These are phyloP conservation scores for Lactarius sanguifluus DNA, from an alignment of 768 basidiomycete genomes.

Conservation along the genomic window DNA sequence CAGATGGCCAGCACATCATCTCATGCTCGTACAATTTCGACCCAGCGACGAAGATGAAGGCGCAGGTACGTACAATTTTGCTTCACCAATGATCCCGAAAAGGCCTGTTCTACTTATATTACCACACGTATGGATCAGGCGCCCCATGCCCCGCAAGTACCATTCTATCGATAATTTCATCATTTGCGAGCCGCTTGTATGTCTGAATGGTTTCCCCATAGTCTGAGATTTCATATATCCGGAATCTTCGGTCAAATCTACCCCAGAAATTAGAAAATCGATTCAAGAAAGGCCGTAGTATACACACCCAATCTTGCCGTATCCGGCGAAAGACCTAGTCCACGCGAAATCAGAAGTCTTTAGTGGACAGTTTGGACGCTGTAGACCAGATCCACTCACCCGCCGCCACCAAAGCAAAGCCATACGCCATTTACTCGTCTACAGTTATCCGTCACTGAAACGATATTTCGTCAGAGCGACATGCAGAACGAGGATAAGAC, in stretches of 20 bases:
- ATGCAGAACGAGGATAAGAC: conserved; percentile 1
- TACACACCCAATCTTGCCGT: conserved; percentile 69
- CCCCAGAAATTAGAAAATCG: conserved; percentile 5
- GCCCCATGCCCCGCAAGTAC: conserved; percentile 53
- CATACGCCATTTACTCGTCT: conserved; percentile 82
- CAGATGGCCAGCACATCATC: no score
- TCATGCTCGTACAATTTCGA: no score
- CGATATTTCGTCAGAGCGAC: conserved; percentile 27
- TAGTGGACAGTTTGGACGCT: conserved; percentile 18
- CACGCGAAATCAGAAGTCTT: not conserved
- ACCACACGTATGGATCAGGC: conserved; percentile 29
- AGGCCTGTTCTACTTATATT: not conserved
- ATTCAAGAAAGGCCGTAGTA: conserved; percentile 10
- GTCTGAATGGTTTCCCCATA: conserved; percentile 92
- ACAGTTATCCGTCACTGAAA: conserved; percentile 82
- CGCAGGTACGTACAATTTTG: not conserved
- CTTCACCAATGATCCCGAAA: not conserved
- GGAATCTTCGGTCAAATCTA: conserved; percentile 88
- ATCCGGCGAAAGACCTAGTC: conserved; percentile 75
- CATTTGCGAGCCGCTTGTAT: conserved; percentile 77
- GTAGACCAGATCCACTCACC: conserved; percentile 43
- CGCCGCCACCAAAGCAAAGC: conserved; percentile 89
- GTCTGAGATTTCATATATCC: conserved; percentile 83
- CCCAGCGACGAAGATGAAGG: not conserved
- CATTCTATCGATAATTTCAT: conserved; percentile 64